Conservation (phyloP, 164 flowering plant genomes). For the Berberis vulgaris region DNA sequence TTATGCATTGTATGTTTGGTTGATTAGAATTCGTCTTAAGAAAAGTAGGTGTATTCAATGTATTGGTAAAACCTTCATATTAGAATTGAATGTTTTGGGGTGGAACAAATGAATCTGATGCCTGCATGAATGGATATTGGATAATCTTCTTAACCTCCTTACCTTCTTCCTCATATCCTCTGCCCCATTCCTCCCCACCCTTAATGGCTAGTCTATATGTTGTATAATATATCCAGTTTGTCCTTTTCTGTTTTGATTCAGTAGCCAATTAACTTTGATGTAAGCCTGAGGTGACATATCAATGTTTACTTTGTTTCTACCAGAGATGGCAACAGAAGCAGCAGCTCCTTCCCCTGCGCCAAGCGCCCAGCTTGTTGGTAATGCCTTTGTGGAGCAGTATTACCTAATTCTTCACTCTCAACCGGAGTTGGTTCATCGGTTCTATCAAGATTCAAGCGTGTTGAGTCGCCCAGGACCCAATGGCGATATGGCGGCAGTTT, state of each 20-base stretch:
- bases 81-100: no score
- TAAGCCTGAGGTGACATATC: background rate
- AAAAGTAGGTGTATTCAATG: no score
- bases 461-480: constrained; percentile 56
- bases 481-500: constrained; percentile 54
- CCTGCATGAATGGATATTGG: no score
- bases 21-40: no score
- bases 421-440: constrained; percentile 58
- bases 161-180: no score
- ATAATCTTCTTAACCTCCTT: no score
- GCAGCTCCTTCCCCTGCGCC: constrained; percentile 26
- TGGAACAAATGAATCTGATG: no score
- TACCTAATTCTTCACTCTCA: constrained; percentile 62
- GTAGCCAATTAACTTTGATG: background rate
- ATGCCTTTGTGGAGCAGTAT: constrained; percentile 81
- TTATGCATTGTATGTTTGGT: no score
- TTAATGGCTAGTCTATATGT: no score
- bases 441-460: constrained; percentile 64
- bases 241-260: background rate
- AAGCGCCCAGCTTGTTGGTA: constrained; percentile 61
- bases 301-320: background rate
- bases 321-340: constrained; percentile 43
- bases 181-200: no score
- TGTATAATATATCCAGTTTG: no score
- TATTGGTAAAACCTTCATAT: no score